Evolutionary conservation across 2,329 filamentous ascomycete genomes (phyloP), one percentile per base, ranked within the genome.

Genomic region (Penicillium psychrosexuale): DNA sequence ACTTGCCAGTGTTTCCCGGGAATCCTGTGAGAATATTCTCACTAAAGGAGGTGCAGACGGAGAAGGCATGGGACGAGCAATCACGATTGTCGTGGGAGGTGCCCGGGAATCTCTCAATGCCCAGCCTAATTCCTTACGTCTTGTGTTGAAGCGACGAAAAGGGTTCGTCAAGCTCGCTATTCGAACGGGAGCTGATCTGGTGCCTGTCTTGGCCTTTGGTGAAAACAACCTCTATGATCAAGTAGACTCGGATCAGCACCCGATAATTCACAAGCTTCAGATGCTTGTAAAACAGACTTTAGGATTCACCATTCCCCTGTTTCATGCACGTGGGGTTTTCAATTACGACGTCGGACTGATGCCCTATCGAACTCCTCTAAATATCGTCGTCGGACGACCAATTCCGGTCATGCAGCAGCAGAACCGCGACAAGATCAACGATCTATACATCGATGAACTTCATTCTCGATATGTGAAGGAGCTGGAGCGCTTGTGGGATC

Each of bases 151-250:
- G 61, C 84, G 88, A 43, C 87, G 94, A 53, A 95, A 96, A 68
- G 93, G 93, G 9, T 97, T 97, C 68, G 82, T 97, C 71, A 97
- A 96, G 78, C 83, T 97, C 71, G 94, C 93, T 0, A 87, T 97
- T 56, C 85, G 91, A 44, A 91, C 88, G 3, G 92, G 93, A n/a
- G 93, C 94, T 1, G 93, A 97, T 67, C 81, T 99, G 0, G 93
- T 99, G 0, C 94, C 94, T 0, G 90, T 96, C 2, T 80, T 99
- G 17, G 88, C 87, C 0, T 97, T 99, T 69, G 94, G 94, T 42
- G 94, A 99, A 77, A 97, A 97, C 71, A 90, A 97, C 65, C 78
- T 97, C 3, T 99, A 97, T 77, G 90, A 97, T 61, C 93, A 97
- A 74, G 80, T 97, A 48, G 84, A 87, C 61, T 85, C 89, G 1